Evolutionary conservation across 1,284 basidiomycete species (phyloP).

Genomic region (Cutaneotrichosporon sp.): DNA sequence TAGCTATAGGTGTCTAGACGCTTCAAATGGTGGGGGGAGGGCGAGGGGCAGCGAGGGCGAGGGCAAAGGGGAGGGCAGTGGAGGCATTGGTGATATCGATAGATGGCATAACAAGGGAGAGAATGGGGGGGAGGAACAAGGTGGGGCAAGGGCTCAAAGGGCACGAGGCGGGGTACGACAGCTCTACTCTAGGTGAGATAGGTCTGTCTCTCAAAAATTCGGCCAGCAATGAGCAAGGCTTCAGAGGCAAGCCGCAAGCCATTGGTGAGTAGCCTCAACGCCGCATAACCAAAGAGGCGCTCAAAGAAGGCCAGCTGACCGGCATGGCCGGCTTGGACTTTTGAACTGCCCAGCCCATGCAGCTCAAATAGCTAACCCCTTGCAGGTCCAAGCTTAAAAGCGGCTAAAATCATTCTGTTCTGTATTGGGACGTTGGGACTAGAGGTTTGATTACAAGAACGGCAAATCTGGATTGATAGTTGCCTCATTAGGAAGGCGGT

Average conservation of each 20-base stretch:
- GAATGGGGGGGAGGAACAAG: neutral
- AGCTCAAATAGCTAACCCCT: too few relatives aligned
- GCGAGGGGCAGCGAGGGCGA: too few relatives aligned
- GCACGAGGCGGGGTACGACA: neutral
- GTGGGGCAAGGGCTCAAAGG: neutral
- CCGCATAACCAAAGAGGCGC: too few relatives aligned
- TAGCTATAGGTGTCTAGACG: neutral
- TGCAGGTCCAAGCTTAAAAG: too few relatives aligned
- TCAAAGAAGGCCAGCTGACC: too few relatives aligned
- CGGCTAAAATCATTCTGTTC: too few relatives aligned
- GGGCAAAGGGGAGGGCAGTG: too few relatives aligned
- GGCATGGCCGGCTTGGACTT: neutral
- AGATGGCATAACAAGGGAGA: neutral
- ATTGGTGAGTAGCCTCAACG: neutral
- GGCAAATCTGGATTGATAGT: neutral
- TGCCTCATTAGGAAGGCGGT: neutral
- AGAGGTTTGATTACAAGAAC: neutral
- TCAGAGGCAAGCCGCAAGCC: neutral
- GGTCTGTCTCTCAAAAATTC: too few relatives aligned
- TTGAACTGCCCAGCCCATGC: too few relatives aligned
- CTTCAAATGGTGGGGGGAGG: too few relatives aligned
- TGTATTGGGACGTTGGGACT: too few relatives aligned
- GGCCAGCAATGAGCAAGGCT: neutral
- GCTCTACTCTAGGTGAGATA: neutral
- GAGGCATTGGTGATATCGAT: neutral